These are phyloP conservation scores for Omphalea diandra DNA, from an alignment of 441 rosid genomes.

Conservation along the genomic window DNA sequence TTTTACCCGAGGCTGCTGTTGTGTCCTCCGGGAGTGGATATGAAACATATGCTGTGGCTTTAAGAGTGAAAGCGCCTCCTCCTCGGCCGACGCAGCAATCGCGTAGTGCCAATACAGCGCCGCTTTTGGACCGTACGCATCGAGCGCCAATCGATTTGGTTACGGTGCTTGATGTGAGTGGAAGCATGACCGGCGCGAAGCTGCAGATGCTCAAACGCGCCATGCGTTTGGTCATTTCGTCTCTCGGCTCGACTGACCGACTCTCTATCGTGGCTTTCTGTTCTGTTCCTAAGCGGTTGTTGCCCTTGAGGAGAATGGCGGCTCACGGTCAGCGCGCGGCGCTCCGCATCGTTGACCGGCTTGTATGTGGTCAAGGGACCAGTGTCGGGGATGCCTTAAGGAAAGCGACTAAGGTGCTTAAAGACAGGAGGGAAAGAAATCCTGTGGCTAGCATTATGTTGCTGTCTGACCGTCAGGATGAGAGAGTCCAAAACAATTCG, in stretches of 20 bases:
- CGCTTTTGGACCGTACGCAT: slow-evolving; percentile 36
- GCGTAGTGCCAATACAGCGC: slow-evolving; percentile 22
- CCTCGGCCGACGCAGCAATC: slow-evolving; percentile 7
- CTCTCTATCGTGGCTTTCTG: slow-evolving; percentile 78
- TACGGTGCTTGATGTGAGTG: slow-evolving; percentile 74
- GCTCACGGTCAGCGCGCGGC: slow-evolving; percentile 65
- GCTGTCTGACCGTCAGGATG: slow-evolving; percentile 58
- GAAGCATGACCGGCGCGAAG: slow-evolving; percentile 47
- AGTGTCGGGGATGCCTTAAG: slow-evolving; percentile 64
- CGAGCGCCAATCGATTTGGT: slow-evolving; percentile 80
- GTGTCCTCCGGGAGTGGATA: slow-evolving; percentile 54
- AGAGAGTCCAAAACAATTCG: slow-evolving; percentile 33
- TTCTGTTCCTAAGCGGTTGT: slow-evolving; percentile 52
- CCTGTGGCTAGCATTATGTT: slow-evolving; percentile 57
- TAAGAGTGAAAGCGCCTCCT: slow-evolving; percentile 70
- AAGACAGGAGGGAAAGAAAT: slow-evolving; percentile 76
- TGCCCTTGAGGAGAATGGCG: slow-evolving; percentile 71
- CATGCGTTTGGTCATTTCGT: slow-evolving; percentile 62
- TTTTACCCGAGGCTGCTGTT: slow-evolving; percentile 66
- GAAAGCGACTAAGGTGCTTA: slow-evolving; percentile 88
- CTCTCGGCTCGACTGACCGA: slow-evolving; percentile 71
- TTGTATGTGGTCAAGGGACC: slow-evolving; percentile 65
- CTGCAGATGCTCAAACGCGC: slow-evolving; percentile 63
- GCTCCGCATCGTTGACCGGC: slow-evolving; percentile 64
- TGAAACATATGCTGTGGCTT: slow-evolving; percentile 57